Evolutionary conservation across 2,329 filamentous ascomycete genomes (phyloP).

Genomic region (Aureobasidium sp.): DNA sequence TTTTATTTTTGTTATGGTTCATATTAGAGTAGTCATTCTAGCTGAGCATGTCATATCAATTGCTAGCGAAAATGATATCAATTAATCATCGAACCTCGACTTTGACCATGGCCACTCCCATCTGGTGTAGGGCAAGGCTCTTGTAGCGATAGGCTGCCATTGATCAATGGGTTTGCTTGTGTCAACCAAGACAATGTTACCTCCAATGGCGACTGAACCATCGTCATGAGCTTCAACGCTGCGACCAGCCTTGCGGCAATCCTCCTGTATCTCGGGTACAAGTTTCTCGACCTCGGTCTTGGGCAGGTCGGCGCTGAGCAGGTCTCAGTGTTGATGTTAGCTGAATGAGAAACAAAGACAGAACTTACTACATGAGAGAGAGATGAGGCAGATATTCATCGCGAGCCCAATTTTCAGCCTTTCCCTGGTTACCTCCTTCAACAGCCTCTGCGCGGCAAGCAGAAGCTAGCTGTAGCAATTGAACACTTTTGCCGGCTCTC

Average conservation of each 20-base stretch:
- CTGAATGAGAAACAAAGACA: not conserved
- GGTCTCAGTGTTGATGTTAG: not conserved
- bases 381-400: slow-evolving; percentile 33
- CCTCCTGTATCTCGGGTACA: slow-evolving; percentile 20
- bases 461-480: slow-evolving; percentile 26
- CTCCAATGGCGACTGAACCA: slow-evolving; percentile 24
- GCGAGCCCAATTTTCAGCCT: slow-evolving; percentile 27
- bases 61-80: not conserved
- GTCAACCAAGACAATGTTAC: slow-evolving; percentile 33
- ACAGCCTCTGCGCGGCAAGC: slow-evolving; percentile 26
- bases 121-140: slow-evolving; percentile 19
- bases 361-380: slow-evolving; percentile 36
- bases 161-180: slow-evolving; percentile 32
- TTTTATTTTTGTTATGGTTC: slow-evolving; percentile 14
- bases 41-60: not conserved
- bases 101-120: slow-evolving; percentile 17
- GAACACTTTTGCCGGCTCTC: slow-evolving; percentile 27
- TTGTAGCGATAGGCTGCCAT: slow-evolving; percentile 32
- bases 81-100: slow-evolving; percentile 8
- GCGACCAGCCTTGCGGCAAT: slow-evolving; percentile 23
- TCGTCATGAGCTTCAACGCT: slow-evolving; percentile 17
- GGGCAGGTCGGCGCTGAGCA: slow-evolving; percentile 18
- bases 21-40: slow-evolving; percentile 12
- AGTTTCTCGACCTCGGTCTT: slow-evolving; percentile 19
- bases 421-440: slow-evolving; percentile 22